These are phyloP conservation scores for Lasiodiplodia theobromae DNA, from an alignment of 2,329 filamentous ascomycete genomes.

Conservation along the genomic window DNA sequence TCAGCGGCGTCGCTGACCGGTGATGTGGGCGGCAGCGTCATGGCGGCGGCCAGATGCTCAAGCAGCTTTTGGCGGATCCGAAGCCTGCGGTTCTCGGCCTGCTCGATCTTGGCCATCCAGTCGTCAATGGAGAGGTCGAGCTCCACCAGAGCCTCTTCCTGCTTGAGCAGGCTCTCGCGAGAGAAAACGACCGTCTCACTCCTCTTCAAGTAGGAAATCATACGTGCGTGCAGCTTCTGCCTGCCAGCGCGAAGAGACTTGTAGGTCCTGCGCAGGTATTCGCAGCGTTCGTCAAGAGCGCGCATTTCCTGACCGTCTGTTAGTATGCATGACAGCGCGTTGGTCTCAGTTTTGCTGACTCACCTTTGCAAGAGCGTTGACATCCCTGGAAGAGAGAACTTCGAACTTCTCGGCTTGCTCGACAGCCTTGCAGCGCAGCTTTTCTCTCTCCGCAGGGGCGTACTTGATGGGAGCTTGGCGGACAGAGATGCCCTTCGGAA, in stretches of 20 bases:
- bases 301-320: slow-evolving; percentile 64
- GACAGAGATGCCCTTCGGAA: slow-evolving; percentile 47
- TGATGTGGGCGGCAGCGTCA: slow-evolving; percentile 31
- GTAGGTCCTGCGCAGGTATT: slow-evolving; percentile 80
- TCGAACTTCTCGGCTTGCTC: slow-evolving; percentile 51
- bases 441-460: slow-evolving; percentile 45
- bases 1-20: slow-evolving; percentile 41
- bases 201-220: slow-evolving; percentile 78
- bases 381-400: slow-evolving; percentile 48
- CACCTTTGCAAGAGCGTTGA: slow-evolving; percentile 62
- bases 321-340: slow-evolving; percentile 39
- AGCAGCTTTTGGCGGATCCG: slow-evolving; percentile 80
- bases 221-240: slow-evolving; percentile 76
- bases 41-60: slow-evolving; percentile 78
- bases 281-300: slow-evolving; percentile 77
- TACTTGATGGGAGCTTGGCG: slow-evolving; percentile 44
- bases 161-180: slow-evolving; percentile 76
- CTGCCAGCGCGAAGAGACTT: slow-evolving; percentile 76
- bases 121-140: slow-evolving; percentile 81
- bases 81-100: slow-evolving; percentile 77
- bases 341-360: slow-evolving; percentile 48
- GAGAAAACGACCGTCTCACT: slow-evolving; percentile 75
- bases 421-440: slow-evolving; percentile 47
- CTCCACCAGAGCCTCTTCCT: slow-evolving; percentile 80
- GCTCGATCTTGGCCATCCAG: slow-evolving; percentile 81